Evolutionary conservation across 805 yeast genomes (phyloP).

Genomic region (Candida ovalis): DNA sequence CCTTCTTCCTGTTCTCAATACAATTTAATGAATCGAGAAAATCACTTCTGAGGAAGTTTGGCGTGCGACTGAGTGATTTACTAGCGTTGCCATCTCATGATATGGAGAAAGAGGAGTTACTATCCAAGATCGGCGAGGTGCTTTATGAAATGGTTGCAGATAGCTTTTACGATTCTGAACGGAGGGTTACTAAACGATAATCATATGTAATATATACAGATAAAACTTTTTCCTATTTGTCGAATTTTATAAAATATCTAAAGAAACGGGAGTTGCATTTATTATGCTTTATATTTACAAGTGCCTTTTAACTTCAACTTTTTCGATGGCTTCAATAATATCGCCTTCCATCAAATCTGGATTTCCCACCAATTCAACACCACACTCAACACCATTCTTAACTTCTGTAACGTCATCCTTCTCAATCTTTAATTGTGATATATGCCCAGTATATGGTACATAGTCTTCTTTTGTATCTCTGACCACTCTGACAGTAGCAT

Average conservation of each 20-base stretch:
- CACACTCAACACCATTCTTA: constrained; percentile 87
- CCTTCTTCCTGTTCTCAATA: constrained; percentile 9
- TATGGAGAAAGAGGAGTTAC: not conserved
- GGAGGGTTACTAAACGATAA: constrained; percentile 1
- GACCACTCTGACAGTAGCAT: constrained; percentile 39
- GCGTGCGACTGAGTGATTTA: not conserved
- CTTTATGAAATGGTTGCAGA: constrained; percentile 5
- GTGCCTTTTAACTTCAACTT: constrained; percentile 47
- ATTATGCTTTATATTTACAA: constrained; percentile 5
- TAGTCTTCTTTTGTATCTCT: constrained; percentile 44
- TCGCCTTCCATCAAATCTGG: constrained; percentile 55
- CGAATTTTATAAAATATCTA: not conserved
- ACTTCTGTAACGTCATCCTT: constrained; percentile 78
- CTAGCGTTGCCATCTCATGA: not conserved
- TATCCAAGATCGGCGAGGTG: constrained; percentile 1
- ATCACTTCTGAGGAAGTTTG: constrained; percentile 14
- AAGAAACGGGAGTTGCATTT: not conserved
- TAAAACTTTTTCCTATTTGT: not conserved
- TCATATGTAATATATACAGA: not conserved
- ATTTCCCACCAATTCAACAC: constrained; percentile 57
- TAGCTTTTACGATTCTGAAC: constrained; percentile 15
- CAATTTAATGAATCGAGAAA: constrained; percentile 24
- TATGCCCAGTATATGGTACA: constrained; percentile 29
- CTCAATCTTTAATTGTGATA: constrained; percentile 73
- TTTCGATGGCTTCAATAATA: constrained; percentile 67